These are phyloP conservation scores for Aspergillus niger DNA, from an alignment of 2,329 filamentous ascomycete genomes.

Conservation along the genomic window DNA sequence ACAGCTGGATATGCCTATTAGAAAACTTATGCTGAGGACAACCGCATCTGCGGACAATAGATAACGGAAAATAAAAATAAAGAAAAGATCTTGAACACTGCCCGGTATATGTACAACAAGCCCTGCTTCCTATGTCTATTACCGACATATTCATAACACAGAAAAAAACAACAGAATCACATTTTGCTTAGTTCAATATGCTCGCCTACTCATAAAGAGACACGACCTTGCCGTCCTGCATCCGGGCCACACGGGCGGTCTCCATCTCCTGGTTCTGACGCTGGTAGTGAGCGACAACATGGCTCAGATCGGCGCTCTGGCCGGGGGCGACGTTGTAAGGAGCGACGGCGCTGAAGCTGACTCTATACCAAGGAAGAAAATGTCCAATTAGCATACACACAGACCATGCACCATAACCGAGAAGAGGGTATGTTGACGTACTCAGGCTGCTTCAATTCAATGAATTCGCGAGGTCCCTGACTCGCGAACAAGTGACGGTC, in stretches of 20 bases:
- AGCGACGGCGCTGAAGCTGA: conserved; percentile 61
- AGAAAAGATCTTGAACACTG: conserved; percentile 29
- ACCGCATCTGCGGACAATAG: neutral
- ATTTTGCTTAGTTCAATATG: conserved; percentile 10
- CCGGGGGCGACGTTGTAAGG: conserved; percentile 67
- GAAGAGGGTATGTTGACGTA: conserved; percentile 46
- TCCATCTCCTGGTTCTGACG: conserved; percentile 59
- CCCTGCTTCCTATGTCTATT: conserved; percentile 28
- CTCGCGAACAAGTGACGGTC: conserved; percentile 63
- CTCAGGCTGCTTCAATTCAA: conserved; percentile 65
- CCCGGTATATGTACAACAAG: conserved; percentile 40
- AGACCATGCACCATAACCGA: too few relatives aligned
- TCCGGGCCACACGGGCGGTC: conserved; percentile 54
- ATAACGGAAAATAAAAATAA: conserved; percentile 23
- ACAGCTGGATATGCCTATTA: neutral
- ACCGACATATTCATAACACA: conserved; percentile 25
- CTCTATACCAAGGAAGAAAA: conserved; percentile 42
- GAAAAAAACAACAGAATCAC: conserved; percentile 16
- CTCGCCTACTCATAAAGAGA: conserved; percentile 46
- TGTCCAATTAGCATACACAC: too few relatives aligned
- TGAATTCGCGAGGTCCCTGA: conserved; percentile 42
- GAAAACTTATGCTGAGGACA: too few relatives aligned
- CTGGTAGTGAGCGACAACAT: conserved; percentile 64
- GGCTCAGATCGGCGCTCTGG: conserved; percentile 59
- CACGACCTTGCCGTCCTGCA: conserved; percentile 47